Evolutionary conservation across 1,284 basidiomycete species (phyloP).

Genomic region (Neolentinus lepideus): DNA sequence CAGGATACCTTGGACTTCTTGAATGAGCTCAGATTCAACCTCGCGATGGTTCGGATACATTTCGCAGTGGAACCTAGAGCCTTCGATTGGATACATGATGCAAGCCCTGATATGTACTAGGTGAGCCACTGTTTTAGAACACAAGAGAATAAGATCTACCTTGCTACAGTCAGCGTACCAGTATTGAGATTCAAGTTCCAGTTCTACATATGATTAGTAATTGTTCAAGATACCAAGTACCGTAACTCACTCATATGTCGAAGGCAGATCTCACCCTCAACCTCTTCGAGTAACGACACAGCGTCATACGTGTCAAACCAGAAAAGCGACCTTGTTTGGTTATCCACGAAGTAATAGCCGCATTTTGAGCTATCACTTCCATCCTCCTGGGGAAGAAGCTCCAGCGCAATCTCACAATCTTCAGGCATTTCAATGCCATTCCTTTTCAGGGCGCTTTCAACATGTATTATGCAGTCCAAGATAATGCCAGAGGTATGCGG

Average conservation of each 20-base stretch:
- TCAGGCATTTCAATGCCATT: neutral
- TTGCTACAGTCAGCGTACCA: neutral
- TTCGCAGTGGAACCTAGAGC: neutral
- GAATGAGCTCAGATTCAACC: neutral
- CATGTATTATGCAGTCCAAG: neutral
- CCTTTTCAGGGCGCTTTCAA: neutral
- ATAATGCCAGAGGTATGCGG: neutral
- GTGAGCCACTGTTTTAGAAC: neutral
- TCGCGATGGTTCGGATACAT: slow-evolving; percentile 1
- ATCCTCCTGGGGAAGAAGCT: neutral
- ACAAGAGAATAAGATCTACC: neutral
- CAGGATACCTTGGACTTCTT: neutral
- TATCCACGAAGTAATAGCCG: slow-evolving; percentile 1
- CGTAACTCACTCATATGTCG: neutral
- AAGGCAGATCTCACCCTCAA: neutral
- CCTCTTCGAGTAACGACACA: neutral
- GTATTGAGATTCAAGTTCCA: neutral
- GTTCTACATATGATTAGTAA: neutral
- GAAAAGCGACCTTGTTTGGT: neutral
- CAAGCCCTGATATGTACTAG: neutral
- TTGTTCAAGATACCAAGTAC: neutral
- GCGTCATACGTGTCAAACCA: slow-evolving; percentile 1
- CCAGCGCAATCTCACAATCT: slow-evolving; percentile 5
- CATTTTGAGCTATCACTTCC: neutral
- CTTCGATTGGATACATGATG: neutral